Evolutionary conservation across 148 eudicot genomes (phyloP).

Genomic region (Agrostemma githago): DNA sequence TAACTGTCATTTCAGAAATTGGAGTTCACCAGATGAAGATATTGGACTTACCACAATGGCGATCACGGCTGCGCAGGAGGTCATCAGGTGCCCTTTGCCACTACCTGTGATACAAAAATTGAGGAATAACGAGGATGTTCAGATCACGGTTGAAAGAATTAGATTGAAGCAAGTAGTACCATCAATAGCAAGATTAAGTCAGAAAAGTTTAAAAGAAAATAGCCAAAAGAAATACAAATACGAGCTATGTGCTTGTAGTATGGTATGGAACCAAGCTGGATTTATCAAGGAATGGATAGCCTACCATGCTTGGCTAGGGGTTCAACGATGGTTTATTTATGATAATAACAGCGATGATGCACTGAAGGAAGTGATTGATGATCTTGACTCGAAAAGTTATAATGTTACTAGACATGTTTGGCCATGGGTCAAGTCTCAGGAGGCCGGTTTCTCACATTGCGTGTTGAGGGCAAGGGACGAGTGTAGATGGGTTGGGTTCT

Average conservation of each 20-base stretch:
- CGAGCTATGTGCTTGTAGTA: slow-evolving; percentile 84
- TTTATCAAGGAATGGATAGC: slow-evolving; percentile 75
- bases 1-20: slow-evolving; percentile 54
- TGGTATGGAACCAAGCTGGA: slow-evolving; percentile 96
- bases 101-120: slow-evolving; percentile 31
- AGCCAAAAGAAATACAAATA: slow-evolving; percentile 27
- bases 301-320: slow-evolving; percentile 89
- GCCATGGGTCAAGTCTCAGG: slow-evolving; percentile 99
- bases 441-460: slow-evolving; percentile 94
- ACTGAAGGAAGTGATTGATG: slow-evolving; percentile 40
- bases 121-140: slow-evolving; percentile 33
- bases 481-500: slow-evolving; percentile 89
- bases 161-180: slow-evolving; percentile 42
- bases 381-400: slow-evolving; percentile 50
- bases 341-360: slow-evolving; percentile 90
- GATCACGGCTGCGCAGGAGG: slow-evolving; percentile 77
- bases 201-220: neutral
- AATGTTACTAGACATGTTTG: slow-evolving; percentile 72
- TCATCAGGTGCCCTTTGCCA: slow-evolving; percentile 73
- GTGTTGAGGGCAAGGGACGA: slow-evolving; percentile 59
- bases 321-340: slow-evolving; percentile 83
- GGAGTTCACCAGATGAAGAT: slow-evolving; percentile 19
- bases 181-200: slow-evolving; percentile 61
- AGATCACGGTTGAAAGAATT: slow-evolving; percentile 42
- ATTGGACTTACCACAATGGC: slow-evolving; percentile 42